Conservation (phyloP, 768 basidiomycete genomes). For the Tylopilus plumbeoviolaceoides region DNA sequence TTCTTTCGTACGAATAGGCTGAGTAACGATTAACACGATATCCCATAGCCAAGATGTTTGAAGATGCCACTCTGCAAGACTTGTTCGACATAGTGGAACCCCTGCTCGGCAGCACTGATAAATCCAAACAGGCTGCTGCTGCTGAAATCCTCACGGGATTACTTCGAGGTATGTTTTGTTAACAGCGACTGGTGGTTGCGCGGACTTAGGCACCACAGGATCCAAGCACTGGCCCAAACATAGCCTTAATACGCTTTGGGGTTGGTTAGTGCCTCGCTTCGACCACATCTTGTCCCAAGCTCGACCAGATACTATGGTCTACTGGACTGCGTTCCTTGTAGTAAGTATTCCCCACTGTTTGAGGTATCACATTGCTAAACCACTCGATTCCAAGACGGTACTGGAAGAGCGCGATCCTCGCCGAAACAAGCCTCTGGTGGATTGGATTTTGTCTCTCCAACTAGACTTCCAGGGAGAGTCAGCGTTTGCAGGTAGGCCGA, state of each 20-base stretch:
- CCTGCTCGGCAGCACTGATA: slow-evolving; percentile 60
- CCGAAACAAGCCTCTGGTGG: slow-evolving; percentile 63
- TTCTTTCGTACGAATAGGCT: slow-evolving; percentile 34
- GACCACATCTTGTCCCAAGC: slow-evolving; percentile 66
- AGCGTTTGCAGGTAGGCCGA: slow-evolving; percentile 72
- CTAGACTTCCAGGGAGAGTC: slow-evolving; percentile 84
- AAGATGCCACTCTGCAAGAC: slow-evolving; percentile 46
- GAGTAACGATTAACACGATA: slow-evolving; percentile 31
- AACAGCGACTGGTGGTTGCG: background rate
- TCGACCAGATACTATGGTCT: slow-evolving; percentile 77
- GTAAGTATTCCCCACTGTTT: background rate
- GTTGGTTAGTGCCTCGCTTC: slow-evolving; percentile 63
- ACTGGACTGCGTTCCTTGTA: slow-evolving; percentile 69
- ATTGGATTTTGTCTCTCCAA: slow-evolving; percentile 73
- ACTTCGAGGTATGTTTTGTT: slow-evolving; percentile 53
- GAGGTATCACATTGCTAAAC: slow-evolving; percentile 1
- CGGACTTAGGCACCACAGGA: slow-evolving; percentile 38
- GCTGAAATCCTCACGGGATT: slow-evolving; percentile 72
- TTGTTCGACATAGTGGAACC: slow-evolving; percentile 56
- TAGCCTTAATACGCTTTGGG: slow-evolving; percentile 56
- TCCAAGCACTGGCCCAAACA: slow-evolving; percentile 79
- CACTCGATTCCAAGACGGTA: slow-evolving; percentile 36
- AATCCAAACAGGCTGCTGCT: slow-evolving; percentile 83
- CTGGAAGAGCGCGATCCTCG: slow-evolving; percentile 77
- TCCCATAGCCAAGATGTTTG: slow-evolving; percentile 61